Percentiles rank a stretch among this genome's conserved stretches.
These are phyloP conservation scores for Penicillium roqueforti DNA, from an alignment of 495 filamentous ascomycete genomes.

Conservation along the genomic window DNA sequence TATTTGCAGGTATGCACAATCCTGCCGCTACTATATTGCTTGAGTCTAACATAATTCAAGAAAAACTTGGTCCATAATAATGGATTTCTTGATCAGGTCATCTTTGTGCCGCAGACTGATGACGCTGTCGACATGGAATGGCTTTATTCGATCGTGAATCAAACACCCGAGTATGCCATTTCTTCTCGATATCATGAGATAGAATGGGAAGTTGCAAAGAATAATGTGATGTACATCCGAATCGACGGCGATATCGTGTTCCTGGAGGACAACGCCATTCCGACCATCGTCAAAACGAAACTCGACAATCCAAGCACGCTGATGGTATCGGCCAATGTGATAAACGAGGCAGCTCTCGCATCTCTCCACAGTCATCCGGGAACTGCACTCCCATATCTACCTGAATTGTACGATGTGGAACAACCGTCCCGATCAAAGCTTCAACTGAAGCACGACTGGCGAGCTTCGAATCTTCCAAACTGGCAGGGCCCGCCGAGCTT, in stretches of 20 bases:
- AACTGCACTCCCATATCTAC: conserved; percentile 36
- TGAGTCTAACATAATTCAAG: conserved; percentile 19
- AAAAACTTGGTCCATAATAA: conserved; percentile 50
- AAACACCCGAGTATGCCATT: conserved; percentile 28
- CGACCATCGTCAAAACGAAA: conserved; percentile 50
- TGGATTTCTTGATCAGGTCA: conserved; percentile 51
- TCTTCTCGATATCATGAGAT: conserved; percentile 14
- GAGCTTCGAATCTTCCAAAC: conserved; percentile 24
- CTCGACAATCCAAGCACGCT: conserved; percentile 43
- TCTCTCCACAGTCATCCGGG: conserved; percentile 34
- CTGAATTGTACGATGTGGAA: conserved; percentile 24
- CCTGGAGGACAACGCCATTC: conserved; percentile 50
- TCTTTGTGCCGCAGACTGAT: conserved; percentile 49
- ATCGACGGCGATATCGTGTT: conserved; percentile 56
- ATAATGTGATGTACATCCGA: conserved; percentile 47
- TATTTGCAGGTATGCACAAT: conserved; percentile 39
- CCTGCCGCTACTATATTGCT: neutral
- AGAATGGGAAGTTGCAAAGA: conserved; percentile 14
- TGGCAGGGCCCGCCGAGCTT: conserved; percentile 32
- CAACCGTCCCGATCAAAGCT: conserved; percentile 15
- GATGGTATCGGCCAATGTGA: conserved; percentile 51
- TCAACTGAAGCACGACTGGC: conserved; percentile 25
- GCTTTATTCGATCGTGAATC: conserved; percentile 31
- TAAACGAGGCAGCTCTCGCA: conserved; percentile 40
- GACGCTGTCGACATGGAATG: conserved; percentile 44